A percentile compares a stretch with the other conserved stretches of the same genome.
phyloP scores from a whole-genome alignment of 768 basidiomycete species.

The Polyporus arcularius region DNA sequence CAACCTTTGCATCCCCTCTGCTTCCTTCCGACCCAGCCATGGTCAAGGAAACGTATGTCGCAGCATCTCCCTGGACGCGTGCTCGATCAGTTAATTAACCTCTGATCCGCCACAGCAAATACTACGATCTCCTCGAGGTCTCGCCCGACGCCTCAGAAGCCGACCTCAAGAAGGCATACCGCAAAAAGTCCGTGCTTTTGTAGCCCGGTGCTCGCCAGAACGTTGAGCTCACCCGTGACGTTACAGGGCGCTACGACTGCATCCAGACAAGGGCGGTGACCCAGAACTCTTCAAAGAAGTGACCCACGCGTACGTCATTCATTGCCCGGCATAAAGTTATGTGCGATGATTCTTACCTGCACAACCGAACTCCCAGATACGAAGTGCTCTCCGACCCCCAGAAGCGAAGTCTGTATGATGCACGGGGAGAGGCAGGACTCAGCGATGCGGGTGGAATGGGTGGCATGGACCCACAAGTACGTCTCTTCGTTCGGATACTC shows the following conservation, averaged over 20 bases:
- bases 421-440: constrained; percentile 89
- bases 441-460: constrained; percentile 87
- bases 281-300: constrained; percentile 98
- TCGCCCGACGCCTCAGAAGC: constrained; percentile 73
- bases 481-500: constrained; percentile 22
- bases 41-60: constrained; percentile 70
- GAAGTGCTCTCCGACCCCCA: constrained; percentile 90
- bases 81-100: constrained; percentile 13
- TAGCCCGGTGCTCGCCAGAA: neutral
- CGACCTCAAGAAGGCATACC: constrained; percentile 94
- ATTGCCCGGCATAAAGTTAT: constrained; percentile 8
- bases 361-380: constrained; percentile 53
- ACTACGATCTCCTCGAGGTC: constrained; percentile 91
- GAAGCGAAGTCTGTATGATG: constrained; percentile 81
- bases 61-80: neutral
- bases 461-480: constrained; percentile 93
- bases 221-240: constrained; percentile 9
- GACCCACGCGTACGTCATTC: constrained; percentile 79
- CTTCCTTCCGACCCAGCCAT: constrained; percentile 36
- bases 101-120: constrained; percentile 57
- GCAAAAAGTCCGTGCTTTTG: constrained; percentile 68
- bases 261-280: constrained; percentile 95
- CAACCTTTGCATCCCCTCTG: constrained; percentile 15
- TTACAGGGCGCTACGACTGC: constrained; percentile 74
- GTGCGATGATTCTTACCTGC: constrained; percentile 6